These are phyloP conservation scores for Dianthus caryophyllus DNA, from an alignment of 148 eudicot species.

Conservation along the genomic window DNA sequence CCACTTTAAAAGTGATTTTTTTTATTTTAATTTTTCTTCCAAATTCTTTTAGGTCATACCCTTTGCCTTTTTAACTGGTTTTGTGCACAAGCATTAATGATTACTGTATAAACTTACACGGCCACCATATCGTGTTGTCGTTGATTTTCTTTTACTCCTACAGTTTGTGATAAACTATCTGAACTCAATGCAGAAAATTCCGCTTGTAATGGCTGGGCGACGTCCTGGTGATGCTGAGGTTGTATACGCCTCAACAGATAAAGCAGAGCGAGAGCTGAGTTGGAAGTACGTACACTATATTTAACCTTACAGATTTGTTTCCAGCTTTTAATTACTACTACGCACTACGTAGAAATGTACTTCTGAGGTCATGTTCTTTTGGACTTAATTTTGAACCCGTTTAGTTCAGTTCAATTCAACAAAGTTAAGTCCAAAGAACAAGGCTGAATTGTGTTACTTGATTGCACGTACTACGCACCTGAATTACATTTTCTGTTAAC, in stretches of 20 bases:
- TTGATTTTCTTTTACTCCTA: background rate
- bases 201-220: slow-evolving; percentile 59
- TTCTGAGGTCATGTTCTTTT: too few species aligned
- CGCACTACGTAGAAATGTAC: too few species aligned
- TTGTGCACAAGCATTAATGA: too few species aligned
- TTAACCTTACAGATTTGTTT: too few species aligned
- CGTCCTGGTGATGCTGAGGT: slow-evolving; percentile 94
- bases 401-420: too few species aligned
- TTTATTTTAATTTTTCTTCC: background rate
- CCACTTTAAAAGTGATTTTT: background rate
- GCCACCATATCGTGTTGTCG: background rate
- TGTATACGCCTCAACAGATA: slow-evolving; percentile 83
- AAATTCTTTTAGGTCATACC: too few species aligned
- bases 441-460: too few species aligned
- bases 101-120: background rate
- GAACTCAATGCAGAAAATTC: slow-evolving; percentile 57
- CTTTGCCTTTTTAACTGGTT: background rate
- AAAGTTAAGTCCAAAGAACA: too few species aligned
- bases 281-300: slow-evolving; percentile 75
- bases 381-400: too few species aligned
- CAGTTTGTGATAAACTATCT: background rate
- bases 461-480: too few species aligned
- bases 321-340: too few species aligned
- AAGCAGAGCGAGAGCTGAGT: slow-evolving; percentile 74
- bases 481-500: background rate